These are phyloP conservation scores for Russula foetens DNA, from an alignment of 768 basidiomycete genomes.

Conservation along the genomic window DNA sequence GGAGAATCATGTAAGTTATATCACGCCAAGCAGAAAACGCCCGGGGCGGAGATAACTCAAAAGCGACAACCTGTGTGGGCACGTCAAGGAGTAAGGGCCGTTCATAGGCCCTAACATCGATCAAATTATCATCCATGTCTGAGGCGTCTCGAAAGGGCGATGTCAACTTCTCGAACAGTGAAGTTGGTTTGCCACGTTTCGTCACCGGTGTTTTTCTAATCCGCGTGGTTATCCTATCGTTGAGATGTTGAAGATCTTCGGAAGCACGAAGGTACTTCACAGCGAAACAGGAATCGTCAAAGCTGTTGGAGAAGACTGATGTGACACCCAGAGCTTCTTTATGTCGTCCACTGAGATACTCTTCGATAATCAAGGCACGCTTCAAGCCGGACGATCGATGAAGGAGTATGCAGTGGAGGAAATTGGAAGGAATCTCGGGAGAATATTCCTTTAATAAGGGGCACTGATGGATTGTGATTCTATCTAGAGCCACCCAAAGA, in stretches of 20 bases:
- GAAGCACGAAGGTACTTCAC: not conserved
- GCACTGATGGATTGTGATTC: constrained; percentile 25
- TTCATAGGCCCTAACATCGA: not conserved
- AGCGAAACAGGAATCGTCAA: not conserved
- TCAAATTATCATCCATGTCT: not conserved
- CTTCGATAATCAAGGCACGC: constrained; percentile 4
- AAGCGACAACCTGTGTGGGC: not conserved
- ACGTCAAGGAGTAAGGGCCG: not conserved
- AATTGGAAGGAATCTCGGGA: constrained; percentile 33
- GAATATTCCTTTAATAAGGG: constrained; percentile 38
- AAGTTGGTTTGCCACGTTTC: not conserved
- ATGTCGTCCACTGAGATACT: constrained; percentile 3
- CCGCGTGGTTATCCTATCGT: not conserved
- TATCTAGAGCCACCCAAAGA: too few species aligned
- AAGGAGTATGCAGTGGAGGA: constrained; percentile 37
- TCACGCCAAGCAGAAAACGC: constrained; percentile 5
- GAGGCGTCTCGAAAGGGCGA: not conserved
- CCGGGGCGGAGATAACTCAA: not conserved
- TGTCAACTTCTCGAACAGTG: not conserved
- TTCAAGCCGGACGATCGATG: constrained; percentile 19
- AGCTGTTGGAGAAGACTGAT: constrained; percentile 1
- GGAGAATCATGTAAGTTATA: constrained; percentile 1
- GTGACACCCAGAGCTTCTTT: not conserved
- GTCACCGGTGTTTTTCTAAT: not conserved
- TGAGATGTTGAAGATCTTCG: not conserved